phyloP scores from a whole-genome alignment of 2,329 filamentous ascomycete genomes.

The Calonectria crousiana region DNA sequence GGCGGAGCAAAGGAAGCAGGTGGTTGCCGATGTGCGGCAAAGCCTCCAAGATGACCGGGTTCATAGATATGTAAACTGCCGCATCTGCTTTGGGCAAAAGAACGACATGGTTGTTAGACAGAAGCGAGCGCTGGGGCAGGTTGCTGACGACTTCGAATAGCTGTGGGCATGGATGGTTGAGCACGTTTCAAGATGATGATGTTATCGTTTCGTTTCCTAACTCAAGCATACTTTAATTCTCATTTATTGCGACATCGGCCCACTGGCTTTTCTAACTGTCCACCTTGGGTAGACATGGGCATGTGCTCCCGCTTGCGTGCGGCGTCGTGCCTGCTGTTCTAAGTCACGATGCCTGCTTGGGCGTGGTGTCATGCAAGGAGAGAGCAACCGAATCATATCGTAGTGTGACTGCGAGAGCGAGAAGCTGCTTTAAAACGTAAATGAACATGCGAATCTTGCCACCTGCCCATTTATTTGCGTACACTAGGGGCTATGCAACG shows the following conservation, averaged over 20 bases:
- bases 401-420: neutral
- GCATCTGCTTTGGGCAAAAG: constrained; percentile 60
- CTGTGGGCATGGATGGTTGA: neutral
- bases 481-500: neutral
- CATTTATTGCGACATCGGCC: neutral
- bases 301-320: neutral
- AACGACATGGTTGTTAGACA: constrained; percentile 4
- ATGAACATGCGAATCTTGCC: neutral
- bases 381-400: neutral
- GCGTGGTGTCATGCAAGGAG: neutral
- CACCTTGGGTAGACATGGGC: neutral
- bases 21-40: constrained; percentile 48
- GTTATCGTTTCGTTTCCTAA: neutral
- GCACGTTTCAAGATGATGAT: neutral
- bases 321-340: neutral
- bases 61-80: constrained; percentile 59
- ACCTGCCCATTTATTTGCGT: neutral
- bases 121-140: neutral
- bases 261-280: neutral
- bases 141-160: neutral
- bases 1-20: constrained; percentile 48
- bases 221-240: neutral
- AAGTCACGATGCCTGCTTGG: constrained; percentile 2
- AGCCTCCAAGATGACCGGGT: constrained; percentile 50
- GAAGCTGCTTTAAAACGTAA: neutral